phyloP scores from a whole-genome alignment of 148 eudicot genomes.

The Cornus controversa region DNA sequence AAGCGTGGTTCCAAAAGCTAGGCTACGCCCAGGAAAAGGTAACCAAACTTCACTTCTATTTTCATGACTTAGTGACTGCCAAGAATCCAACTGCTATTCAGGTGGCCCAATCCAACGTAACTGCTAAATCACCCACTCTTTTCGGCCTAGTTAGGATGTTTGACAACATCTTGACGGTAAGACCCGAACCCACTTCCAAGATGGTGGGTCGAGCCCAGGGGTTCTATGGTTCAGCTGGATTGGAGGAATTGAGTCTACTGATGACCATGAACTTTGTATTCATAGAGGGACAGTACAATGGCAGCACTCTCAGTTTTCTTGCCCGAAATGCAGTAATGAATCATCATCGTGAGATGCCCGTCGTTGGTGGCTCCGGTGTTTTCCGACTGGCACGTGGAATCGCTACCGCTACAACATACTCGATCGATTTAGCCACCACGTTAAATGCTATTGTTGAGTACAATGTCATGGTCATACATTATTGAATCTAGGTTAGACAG shows the following conservation, averaged over 20 bases:
- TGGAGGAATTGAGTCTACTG: conserved; percentile 12
- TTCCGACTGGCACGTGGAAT: conserved; percentile 55
- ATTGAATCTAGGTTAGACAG: neutral
- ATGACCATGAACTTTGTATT: conserved; percentile 32
- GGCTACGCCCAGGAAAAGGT: conserved; percentile 9
- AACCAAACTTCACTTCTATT: conserved; percentile 42
- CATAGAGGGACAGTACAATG: conserved; percentile 34
- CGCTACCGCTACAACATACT: conserved; percentile 30
- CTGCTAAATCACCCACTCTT: conserved; percentile 9
- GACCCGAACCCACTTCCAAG: conserved; percentile 37
- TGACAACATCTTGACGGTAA: conserved; percentile 39
- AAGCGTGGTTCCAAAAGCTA: conserved; percentile 30
- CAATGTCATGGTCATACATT: conserved; percentile 36
- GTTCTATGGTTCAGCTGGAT: conserved; percentile 24
- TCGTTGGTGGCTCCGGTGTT: conserved; percentile 53
- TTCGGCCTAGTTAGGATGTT: conserved; percentile 39
- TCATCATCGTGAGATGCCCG: conserved; percentile 36
- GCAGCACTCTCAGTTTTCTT: conserved; percentile 39
- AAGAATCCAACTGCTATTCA: conserved; percentile 20
- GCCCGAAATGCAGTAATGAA: conserved; percentile 27
- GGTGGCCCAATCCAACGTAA: conserved; percentile 28
- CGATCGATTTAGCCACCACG: conserved; percentile 16
- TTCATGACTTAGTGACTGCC: conserved; percentile 39
- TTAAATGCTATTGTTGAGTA: conserved; percentile 41
- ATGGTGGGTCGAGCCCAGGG: conserved; percentile 55